These are phyloP conservation scores for Syncephalastrum racemosum DNA, from an alignment of 371 early-diverging fungal species.

Conservation along the genomic window DNA sequence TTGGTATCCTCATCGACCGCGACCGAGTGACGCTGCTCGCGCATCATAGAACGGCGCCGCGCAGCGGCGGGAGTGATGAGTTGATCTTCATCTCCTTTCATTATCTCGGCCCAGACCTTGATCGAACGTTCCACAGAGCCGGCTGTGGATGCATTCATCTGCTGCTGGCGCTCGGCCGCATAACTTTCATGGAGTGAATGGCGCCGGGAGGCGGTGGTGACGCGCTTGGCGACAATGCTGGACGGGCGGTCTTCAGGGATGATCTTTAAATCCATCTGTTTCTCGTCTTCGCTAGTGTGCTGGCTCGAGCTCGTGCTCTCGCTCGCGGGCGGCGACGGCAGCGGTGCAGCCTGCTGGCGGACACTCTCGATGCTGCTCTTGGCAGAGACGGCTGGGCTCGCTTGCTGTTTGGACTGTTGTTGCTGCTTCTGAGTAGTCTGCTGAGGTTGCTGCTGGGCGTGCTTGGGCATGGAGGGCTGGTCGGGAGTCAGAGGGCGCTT, in stretches of 20 bases:
- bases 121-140: constrained; percentile 40
- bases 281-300: constrained; percentile 8
- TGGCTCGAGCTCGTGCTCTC: neutral
- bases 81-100: constrained; percentile 10
- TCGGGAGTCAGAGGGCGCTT: too few species aligned
- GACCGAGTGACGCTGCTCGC: constrained; percentile 2
- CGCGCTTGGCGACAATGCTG: constrained; percentile 30
- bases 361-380: constrained; percentile 6
- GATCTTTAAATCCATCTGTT: constrained; percentile 11
- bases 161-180: constrained; percentile 22
- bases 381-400: neutral
- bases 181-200: constrained; percentile 40
- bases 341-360: neutral
- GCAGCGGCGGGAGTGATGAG: constrained; percentile 11
- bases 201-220: constrained; percentile 27
- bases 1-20: constrained; percentile 1
- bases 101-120: constrained; percentile 42
- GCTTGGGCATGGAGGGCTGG: too few species aligned
- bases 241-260: constrained; percentile 18
- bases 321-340: neutral
- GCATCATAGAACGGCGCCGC: constrained; percentile 6
- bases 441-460: constrained; percentile 7
- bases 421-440: neutral
- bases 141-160: constrained; percentile 16
- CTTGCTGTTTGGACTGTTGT: neutral